Evolutionary conservation across 192 early-diverging fungal species (phyloP).

Genomic region (Jimgerdemannia flammicorona): DNA sequence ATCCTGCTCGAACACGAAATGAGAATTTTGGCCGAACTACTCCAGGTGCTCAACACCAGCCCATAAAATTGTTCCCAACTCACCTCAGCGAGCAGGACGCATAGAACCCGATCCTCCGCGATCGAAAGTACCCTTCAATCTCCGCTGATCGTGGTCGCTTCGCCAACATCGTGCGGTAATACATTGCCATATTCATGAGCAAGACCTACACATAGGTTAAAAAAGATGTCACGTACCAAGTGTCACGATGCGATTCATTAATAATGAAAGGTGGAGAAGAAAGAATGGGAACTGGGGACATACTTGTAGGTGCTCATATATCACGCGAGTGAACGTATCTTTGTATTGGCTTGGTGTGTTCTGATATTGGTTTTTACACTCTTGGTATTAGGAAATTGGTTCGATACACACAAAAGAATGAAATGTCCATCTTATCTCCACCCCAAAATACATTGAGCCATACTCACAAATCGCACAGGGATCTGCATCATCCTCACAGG

Average conservation of each 20-base stretch:
- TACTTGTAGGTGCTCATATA: conserved; percentile 44
- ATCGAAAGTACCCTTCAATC: conserved; percentile 13
- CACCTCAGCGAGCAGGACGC: conserved; percentile 8
- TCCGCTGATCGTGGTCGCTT: conserved; percentile 13
- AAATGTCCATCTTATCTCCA: background rate
- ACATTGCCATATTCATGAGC: conserved; percentile 5
- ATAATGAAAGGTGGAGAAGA: conserved; percentile 26
- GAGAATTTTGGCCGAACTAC: too few species aligned
- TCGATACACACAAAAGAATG: background rate
- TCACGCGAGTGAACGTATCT: conserved; percentile 32
- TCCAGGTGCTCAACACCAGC: too few species aligned
- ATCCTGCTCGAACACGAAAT: too few species aligned
- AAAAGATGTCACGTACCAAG: background rate
- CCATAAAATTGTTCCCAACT: background rate
- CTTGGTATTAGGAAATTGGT: background rate
- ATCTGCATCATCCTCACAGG: conserved; percentile 28
- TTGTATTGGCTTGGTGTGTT: conserved; percentile 28
- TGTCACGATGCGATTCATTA: too few species aligned
- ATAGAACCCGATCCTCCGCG: conserved; percentile 23
- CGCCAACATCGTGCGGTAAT: conserved; percentile 13
- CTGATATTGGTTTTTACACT: background rate
- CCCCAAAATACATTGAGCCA: background rate
- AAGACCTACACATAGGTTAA: conserved; percentile 29
- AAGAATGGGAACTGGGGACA: conserved; percentile 2
- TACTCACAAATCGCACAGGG: conserved; percentile 29